Evolutionary conservation across 352 stramenopile species (phyloP).

Genomic region (Stramenopiles sp.): DNA sequence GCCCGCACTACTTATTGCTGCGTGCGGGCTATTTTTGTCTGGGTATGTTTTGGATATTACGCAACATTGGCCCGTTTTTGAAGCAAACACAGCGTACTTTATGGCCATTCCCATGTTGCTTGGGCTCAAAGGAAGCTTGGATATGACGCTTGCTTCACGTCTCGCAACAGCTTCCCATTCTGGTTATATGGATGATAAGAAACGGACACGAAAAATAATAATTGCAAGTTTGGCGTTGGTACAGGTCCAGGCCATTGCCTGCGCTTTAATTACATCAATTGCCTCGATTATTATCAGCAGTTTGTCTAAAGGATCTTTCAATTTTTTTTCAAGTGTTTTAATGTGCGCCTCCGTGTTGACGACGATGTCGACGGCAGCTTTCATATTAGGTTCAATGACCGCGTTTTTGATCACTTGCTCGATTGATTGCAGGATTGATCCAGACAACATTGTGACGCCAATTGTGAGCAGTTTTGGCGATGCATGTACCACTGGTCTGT

Average conservation of each 20-base stretch:
- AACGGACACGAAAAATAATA: background rate
- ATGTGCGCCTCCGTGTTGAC: background rate
- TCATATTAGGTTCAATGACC: background rate
- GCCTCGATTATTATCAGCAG: background rate
- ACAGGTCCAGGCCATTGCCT: background rate
- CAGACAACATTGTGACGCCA: constrained; percentile 3
- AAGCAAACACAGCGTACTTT: background rate
- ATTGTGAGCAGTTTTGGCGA: constrained; percentile 10
- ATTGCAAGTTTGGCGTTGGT: background rate
- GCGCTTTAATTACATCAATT: background rate
- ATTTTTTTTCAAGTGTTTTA: background rate
- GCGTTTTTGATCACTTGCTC: background rate
- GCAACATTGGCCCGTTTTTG: constrained; percentile 10
- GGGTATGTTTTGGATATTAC: constrained; percentile 12
- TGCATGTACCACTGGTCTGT: background rate
- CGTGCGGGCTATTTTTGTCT: background rate
- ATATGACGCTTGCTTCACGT: constrained; percentile 1
- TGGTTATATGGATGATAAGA: constrained; percentile 2
- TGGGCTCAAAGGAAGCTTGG: background rate
- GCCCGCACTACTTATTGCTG: background rate
- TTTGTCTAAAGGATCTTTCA: background rate
- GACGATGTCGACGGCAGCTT: background rate
- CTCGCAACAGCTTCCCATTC: background rate
- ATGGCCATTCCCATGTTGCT: constrained; percentile 5
- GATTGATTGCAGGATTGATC: background rate